A percentile compares a stretch with the other conserved stretches of the same genome.
Evolutionary conservation across 192 early-diverging fungal species (phyloP).

Genomic region (Umbelopsis vinacea): DNA sequence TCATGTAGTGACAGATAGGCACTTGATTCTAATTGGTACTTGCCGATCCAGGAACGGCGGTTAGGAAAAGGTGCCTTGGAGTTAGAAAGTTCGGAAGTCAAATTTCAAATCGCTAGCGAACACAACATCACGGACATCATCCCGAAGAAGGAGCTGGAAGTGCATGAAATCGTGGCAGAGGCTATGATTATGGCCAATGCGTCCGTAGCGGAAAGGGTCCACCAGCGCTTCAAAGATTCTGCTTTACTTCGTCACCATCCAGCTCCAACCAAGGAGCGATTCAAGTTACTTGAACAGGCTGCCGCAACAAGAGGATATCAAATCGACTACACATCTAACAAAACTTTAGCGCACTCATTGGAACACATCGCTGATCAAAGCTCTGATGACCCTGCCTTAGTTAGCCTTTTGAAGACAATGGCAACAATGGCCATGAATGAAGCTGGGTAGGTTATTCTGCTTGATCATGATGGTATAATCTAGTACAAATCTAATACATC

Average conservation of each 20-base stretch:
- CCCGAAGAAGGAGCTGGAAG: conserved; percentile 67
- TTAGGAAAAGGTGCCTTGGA: conserved; percentile 66
- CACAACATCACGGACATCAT: conserved; percentile 66
- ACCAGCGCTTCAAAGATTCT: conserved; percentile 54
- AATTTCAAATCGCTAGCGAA: conserved; percentile 67
- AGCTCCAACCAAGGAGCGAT: conserved; percentile 62
- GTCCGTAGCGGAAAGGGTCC: conserved; percentile 64
- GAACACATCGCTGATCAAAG: conserved; percentile 44
- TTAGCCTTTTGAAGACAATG: conserved; percentile 71
- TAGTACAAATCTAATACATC: background rate
- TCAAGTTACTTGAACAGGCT: conserved; percentile 61
- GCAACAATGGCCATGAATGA: conserved; percentile 79
- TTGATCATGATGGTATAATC: background rate
- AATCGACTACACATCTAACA: conserved; percentile 69
- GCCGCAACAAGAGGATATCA: conserved; percentile 61
- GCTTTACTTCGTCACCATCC: conserved; percentile 75
- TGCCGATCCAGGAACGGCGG: conserved; percentile 49
- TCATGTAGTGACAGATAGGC: background rate
- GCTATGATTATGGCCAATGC: conserved; percentile 82
- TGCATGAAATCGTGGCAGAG: conserved; percentile 78
- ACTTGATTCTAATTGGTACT: background rate
- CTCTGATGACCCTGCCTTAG: conserved; percentile 54
- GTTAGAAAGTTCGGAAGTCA: conserved; percentile 74
- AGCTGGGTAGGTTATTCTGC: conserved; percentile 45
- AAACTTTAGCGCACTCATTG: conserved; percentile 64